Evolutionary conservation across 2,329 filamentous ascomycete species (phyloP), one percentile per base, ranked within the genome.

Genomic region (Fusarium sp.): DNA sequence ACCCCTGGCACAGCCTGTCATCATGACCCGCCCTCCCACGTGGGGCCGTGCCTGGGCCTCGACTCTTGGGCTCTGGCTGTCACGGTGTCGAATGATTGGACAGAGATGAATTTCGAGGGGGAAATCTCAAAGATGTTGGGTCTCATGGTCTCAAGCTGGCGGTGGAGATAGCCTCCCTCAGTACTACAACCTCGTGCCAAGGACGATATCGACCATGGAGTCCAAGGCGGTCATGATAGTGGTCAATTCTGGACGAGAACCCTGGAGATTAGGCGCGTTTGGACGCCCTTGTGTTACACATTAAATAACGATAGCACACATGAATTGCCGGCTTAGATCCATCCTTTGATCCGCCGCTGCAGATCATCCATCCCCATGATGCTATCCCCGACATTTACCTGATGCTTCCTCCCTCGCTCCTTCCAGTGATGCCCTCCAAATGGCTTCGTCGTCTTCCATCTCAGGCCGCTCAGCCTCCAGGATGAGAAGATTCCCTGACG

Each of bases 71-170:
- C 59, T 31, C 25, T 42, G 35, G 20, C 18, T 42, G 36, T 65
- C 75, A 78, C 74, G 76, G 67, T 78, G 74, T 16, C 47, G 57
- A 70, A 64, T 70, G 76, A 78, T 78, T 78, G 76, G 76, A 54
- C 18, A 54, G 27, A 47, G 47, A 54, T 54, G 47, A 33, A 33
- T 54, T 54, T 31, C 47, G 29, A 25, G 59, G 27, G 47, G 27
- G 47, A n/a, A 18, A n/a, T 47, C 8, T 18, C 2, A 29, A 22
- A 42, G 40, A 47, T 47, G 42, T 8, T 14, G 18, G 25, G 25
- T 52, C 42, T 47, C 42, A 47, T 47, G 42, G 20, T 25, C 8
- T 27, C 1, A 52, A 52, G 47, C 8, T n/a, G 27, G 47, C 27
- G 18, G 27, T 54, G 47, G 47, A 54, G 27, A 54, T 54, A n/a